Base-by-base conservation (phyloP, 495 filamentous ascomycete species). In the Trichoderma asperelloides region DNA sequence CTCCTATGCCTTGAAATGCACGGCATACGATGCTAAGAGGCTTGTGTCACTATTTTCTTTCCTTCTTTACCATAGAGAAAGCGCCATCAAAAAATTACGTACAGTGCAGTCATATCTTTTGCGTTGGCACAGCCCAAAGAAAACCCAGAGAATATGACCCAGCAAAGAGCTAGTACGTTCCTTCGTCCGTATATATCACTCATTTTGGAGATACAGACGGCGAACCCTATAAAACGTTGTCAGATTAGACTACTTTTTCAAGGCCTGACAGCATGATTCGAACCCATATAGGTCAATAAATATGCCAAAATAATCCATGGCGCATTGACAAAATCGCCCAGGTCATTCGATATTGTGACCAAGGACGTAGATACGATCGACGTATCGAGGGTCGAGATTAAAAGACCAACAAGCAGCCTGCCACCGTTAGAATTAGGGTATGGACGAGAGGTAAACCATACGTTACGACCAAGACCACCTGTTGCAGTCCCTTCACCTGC, bases 331-430 rank as follows among this genome's bases (percentile, higher is more conserved):
- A 85, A 85, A 45, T 85, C 78, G 8, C 80, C 68, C 25, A 88
- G 71, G 27, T 82, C 81, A 55, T 81, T 77, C 2, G 82, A 84
- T 63, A 89, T 87, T 13, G 80, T 80, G 18, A 88, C 80, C 7
- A 89, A 78, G 2, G 87, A 82, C 0, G 87, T 89, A 47, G 85
- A 84, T 16, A 89, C 83, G 63, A 88, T 88, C 0, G 86, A 85
- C n/a, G 82, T 82, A 66, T 89, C 87, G 13, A 89, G 70, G 64
- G 82, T 86, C 16, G 84, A 83, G 27, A 89, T 82, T 33, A 88
- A 81, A 41, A 89, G 81, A 23, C 81, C 79, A 21, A 84, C 70
- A 39, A 83, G 75, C 47, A 88, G 77, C 40, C 85, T 88, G 68
- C 47, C 2, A 21, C 25, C 11, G 55, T 60, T 30, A 60, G 55